Percentiles rank a stretch among this genome's conserved stretches.
phyloP scores from a whole-genome alignment of 2,329 filamentous ascomycete species.

The Verticillium isaacii region DNA sequence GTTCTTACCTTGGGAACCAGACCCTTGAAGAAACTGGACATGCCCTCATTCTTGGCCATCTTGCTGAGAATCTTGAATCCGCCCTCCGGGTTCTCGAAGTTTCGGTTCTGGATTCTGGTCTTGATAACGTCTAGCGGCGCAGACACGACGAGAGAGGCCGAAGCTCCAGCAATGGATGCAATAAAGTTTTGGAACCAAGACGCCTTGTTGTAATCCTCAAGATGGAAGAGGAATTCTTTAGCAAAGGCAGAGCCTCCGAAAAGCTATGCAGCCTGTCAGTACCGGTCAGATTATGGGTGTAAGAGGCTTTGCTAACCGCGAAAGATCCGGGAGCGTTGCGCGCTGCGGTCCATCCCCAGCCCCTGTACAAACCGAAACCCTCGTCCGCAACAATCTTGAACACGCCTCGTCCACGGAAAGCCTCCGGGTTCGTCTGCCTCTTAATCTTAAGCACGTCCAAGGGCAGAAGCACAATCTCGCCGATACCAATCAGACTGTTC shows the following conservation, averaged over 20 bases:
- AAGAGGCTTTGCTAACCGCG: constrained; percentile 59
- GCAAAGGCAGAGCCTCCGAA: constrained; percentile 97
- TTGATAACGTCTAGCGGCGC: constrained; percentile 97
- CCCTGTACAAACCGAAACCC: constrained; percentile 91
- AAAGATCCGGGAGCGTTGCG: constrained; percentile 96
- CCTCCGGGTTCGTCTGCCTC: constrained; percentile 97
- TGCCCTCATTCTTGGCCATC: constrained; percentile 89
- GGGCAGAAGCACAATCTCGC: constrained; percentile 91
- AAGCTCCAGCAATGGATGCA: constrained; percentile 91
- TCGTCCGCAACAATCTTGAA: constrained; percentile 88
- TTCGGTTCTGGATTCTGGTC: constrained; percentile 95
- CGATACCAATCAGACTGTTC: constrained; percentile 83
- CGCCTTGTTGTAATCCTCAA: constrained; percentile 93
- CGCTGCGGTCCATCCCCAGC: constrained; percentile 96
- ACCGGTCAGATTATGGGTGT: neutral
- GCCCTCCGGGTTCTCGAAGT: constrained; percentile 96
- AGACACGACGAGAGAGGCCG: constrained; percentile 92
- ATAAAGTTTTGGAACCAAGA: constrained; percentile 96
- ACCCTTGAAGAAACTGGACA: constrained; percentile 93
- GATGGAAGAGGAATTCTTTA: constrained; percentile 90
- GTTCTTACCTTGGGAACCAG: constrained; percentile 76
- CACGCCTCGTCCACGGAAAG: constrained; percentile 90
- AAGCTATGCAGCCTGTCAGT: constrained; percentile 49
- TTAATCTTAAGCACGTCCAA: constrained; percentile 99
- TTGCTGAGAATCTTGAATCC: constrained; percentile 87